Evolutionary conservation across 176 grass and related monocot species (phyloP).

Genomic region (Pontederia paniculata): DNA sequence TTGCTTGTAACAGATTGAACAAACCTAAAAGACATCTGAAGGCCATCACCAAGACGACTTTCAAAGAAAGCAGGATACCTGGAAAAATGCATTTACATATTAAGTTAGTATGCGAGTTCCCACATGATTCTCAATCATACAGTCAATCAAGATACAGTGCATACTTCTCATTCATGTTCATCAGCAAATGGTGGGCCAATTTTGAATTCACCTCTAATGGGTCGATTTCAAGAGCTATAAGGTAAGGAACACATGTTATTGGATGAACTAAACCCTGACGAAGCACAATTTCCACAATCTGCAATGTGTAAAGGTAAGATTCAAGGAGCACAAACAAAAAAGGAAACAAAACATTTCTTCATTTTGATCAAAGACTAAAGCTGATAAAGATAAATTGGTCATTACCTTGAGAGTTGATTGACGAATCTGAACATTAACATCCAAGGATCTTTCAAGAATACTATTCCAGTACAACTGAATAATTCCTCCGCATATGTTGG

Average conservation of each 20-base stretch:
- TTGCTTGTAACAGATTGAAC: slow-evolving; percentile 60
- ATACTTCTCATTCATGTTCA: slow-evolving; percentile 99
- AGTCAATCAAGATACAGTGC: slow-evolving; percentile 14
- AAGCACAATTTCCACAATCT: slow-evolving; percentile 99
- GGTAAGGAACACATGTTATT: slow-evolving; percentile 85
- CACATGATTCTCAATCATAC: slow-evolving; percentile 5
- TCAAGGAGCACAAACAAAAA: slow-evolving; percentile 11
- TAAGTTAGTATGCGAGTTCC: not conserved
- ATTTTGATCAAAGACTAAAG: not conserved
- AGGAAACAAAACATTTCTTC: slow-evolving; percentile 2
- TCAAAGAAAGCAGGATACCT: slow-evolving; percentile 98
- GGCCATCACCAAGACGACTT: slow-evolving; percentile 82
- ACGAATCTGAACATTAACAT: slow-evolving; percentile 70
- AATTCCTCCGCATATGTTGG: slow-evolving; percentile 98
- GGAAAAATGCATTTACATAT: slow-evolving; percentile 23
- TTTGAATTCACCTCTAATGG: slow-evolving; percentile 73
- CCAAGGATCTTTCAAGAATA: slow-evolving; percentile 91
- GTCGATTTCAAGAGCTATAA: slow-evolving; percentile 97
- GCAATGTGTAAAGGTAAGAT: slow-evolving; percentile 13
- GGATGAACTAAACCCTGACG: slow-evolving; percentile 95
- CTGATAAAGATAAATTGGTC: not conserved
- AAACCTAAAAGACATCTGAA: slow-evolving; percentile 88
- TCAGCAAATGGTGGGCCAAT: slow-evolving; percentile 87
- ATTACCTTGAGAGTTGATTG: slow-evolving; percentile 74
- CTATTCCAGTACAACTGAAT: slow-evolving; percentile 88